phyloP scores from a whole-genome alignment of 768 basidiomycete genomes.

The Pholiota molesta region DNA sequence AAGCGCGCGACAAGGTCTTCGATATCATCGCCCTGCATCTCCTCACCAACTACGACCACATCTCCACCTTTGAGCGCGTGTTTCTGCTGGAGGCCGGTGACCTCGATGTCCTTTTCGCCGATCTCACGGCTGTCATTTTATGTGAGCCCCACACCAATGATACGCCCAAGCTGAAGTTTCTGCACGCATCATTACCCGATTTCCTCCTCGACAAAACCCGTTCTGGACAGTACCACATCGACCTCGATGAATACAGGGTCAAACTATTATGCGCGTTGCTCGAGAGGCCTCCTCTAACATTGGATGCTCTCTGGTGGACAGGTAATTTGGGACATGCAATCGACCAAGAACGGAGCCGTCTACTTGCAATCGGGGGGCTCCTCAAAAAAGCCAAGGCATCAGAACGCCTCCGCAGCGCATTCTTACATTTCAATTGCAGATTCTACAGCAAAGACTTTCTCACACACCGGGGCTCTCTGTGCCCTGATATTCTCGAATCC shows the following conservation, averaged over 20 bases:
- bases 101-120: neutral
- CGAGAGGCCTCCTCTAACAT: neutral
- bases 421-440: neutral
- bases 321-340: neutral
- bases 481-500: neutral
- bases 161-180: neutral
- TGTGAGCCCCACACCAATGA: too few relatives aligned
- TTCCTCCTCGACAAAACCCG: constrained; percentile 1
- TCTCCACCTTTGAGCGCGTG: neutral
- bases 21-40: neutral
- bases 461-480: neutral
- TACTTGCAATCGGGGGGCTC: neutral
- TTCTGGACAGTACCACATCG: neutral
- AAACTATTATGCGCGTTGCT: neutral
- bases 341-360: neutral
- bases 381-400: neutral
- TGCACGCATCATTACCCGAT: constrained; percentile 9
- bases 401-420: neutral
- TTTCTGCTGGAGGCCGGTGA: neutral
- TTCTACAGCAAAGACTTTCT: neutral
- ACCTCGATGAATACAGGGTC: neutral
- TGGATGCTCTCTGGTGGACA: neutral
- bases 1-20: neutral
- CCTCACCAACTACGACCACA: too few relatives aligned
- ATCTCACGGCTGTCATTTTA: neutral